phyloP scores from a whole-genome alignment of 495 filamentous ascomycete genomes.

The Aspergillus bertholletiae region DNA sequence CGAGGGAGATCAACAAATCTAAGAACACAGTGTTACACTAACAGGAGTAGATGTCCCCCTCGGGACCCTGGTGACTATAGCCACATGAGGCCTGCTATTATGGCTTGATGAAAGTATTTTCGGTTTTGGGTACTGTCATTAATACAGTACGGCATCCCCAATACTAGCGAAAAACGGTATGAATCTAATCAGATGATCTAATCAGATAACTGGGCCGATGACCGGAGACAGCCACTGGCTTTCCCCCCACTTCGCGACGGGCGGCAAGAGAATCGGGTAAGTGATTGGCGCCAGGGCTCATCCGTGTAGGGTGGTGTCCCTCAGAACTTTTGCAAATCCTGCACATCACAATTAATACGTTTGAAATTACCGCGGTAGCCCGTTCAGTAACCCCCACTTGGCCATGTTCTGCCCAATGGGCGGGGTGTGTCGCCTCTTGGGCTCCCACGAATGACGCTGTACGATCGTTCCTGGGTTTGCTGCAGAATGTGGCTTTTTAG shows the following conservation, averaged over 20 bases:
- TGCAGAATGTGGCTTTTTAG: slow-evolving; percentile 5
- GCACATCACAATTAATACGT: slow-evolving; percentile 4
- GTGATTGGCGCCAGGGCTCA: slow-evolving; percentile 3
- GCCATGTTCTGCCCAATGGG: slow-evolving; percentile 10
- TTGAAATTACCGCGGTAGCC: slow-evolving; percentile 2
- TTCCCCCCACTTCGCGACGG: neutral
- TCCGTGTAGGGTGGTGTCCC: neutral
- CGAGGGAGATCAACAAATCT: too few species aligned
- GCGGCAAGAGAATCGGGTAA: neutral
- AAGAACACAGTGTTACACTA: too few species aligned
- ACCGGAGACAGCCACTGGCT: slow-evolving; percentile 13
- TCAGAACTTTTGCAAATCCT: slow-evolving; percentile 1
- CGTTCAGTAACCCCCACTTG: slow-evolving; percentile 11
- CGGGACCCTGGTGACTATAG: too few species aligned
- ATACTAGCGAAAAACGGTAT: neutral
- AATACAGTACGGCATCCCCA: neutral
- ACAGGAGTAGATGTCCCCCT: too few species aligned
- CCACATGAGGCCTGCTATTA: too few species aligned
- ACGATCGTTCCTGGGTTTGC: slow-evolving; percentile 11
- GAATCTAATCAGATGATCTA: slow-evolving; percentile 26
- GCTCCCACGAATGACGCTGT: slow-evolving; percentile 16
- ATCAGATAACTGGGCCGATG: slow-evolving; percentile 19
- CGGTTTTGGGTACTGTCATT: neutral
- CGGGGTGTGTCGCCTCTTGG: slow-evolving; percentile 4
- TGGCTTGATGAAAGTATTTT: neutral